phyloP scores from a whole-genome alignment of 768 basidiomycete genomes.

The Amylocystis lapponica region DNA sequence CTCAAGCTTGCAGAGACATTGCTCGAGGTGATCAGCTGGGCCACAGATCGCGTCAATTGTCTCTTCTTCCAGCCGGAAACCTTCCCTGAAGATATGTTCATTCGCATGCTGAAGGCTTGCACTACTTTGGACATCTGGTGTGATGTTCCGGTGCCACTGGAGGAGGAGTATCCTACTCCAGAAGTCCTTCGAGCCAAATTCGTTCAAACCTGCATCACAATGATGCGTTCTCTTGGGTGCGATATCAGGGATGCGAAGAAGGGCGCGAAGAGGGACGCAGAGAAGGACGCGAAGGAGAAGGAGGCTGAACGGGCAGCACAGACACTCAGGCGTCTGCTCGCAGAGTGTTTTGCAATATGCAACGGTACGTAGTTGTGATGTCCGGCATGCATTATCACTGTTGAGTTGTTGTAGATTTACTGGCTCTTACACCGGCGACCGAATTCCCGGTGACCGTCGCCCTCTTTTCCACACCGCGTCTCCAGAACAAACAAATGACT shows the following conservation, averaged over 20 bases:
- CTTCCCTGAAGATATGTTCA: constrained; percentile 44
- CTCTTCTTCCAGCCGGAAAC: constrained; percentile 42
- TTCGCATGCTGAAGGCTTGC: constrained; percentile 48
- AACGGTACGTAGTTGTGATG: constrained; percentile 1
- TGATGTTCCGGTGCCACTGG: constrained; percentile 35
- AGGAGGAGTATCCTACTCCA: constrained; percentile 41
- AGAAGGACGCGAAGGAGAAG: background rate
- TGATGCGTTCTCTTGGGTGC: constrained; percentile 46
- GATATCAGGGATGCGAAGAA: constrained; percentile 25
- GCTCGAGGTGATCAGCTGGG: constrained; percentile 47
- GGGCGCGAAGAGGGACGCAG: constrained; percentile 12
- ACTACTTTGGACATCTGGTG: constrained; percentile 55
- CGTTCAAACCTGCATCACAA: constrained; percentile 34
- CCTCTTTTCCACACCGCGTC: background rate
- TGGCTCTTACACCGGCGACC: background rate
- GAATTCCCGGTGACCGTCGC: background rate
- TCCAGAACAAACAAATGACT: background rate
- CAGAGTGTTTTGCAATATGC: constrained; percentile 8
- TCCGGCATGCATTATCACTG: background rate
- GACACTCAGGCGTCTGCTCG: background rate
- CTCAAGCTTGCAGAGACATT: constrained; percentile 48
- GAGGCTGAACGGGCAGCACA: background rate
- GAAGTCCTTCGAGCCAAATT: constrained; percentile 42
- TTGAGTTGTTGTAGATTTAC: background rate
- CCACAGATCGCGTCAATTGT: constrained; percentile 41